Evolutionary conservation across 164 flowering plant genomes (phyloP), one percentile per base, ranked within the genome.

Genomic region (Stephania japonica): DNA sequence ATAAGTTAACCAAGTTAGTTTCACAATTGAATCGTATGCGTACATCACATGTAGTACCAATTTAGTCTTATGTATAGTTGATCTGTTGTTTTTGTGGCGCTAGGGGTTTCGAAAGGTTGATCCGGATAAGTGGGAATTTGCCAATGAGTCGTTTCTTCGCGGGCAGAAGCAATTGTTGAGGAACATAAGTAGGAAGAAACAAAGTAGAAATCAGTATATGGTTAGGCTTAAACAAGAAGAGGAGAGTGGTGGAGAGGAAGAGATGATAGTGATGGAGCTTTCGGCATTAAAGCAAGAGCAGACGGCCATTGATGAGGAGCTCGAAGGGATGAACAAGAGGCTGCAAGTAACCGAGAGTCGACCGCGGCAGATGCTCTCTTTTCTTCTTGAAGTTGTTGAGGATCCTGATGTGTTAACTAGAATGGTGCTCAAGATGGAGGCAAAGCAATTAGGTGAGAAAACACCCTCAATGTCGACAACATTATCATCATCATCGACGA

Each of bases 331-430:
- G 89, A 85, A 76, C 73, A 81, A 74, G 75, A 75, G 99, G 9
- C 72, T 94, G 6, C 89, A 86, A 69, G 91, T 87, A 1, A 91
- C 97, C 0, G 97, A 94, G 83, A 81, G 81, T 32, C 78, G 94
- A 14, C 99, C 97, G 0, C 86, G 88, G 59, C 97, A 94, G 76
- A 90, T 94, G 97, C 87, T 94, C 91, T 86, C 91, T 16, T 94
- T 94, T 76, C 84, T 94, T 42, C 74, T 38, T 68, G 89, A 87
- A 73, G 87, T 89, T n/a, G 88, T 78, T 0, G 87, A 88, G 13
- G 91, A 91, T 75, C 98, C 98, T 1, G 87, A 86, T 7, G 65
- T 94, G 7, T 73, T 91, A 3, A 78, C 91, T 2, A 84, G 87
- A 10, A 80, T 90, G 81, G 77, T 89, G 73, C 67, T 81, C 12